These are phyloP conservation scores for Eudorina sp. DNA, from an alignment of 139 green algal species.

Conservation along the genomic window DNA sequence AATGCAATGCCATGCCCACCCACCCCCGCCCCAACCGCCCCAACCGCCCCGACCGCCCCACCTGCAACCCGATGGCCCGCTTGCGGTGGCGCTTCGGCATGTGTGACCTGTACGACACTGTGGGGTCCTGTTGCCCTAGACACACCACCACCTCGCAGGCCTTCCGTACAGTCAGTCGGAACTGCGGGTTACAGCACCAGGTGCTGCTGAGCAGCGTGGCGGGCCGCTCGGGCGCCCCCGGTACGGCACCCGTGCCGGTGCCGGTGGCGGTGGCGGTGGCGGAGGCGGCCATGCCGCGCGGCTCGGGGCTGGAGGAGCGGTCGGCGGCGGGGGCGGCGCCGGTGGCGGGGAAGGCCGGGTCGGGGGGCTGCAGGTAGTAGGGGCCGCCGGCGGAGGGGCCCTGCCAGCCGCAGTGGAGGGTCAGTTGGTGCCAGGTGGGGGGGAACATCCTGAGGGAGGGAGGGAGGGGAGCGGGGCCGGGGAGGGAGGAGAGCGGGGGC, in stretches of 20 bases:
- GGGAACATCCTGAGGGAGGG: conserved; percentile 57
- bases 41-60: too few relatives aligned
- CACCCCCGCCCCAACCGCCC: too few relatives aligned
- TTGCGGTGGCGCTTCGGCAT: conserved; percentile 56
- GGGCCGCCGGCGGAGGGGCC: conserved; percentile 65
- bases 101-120: conserved; percentile 49
- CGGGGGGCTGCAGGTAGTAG: conserved; percentile 28
- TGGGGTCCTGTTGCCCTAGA: conserved; percentile 68
- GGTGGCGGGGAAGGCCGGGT: not conserved
- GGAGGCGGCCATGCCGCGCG: too few relatives aligned
- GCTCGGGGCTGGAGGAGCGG: not conserved
- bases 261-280: not conserved
- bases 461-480: not conserved
- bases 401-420: conserved; percentile 73
- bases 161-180: conserved; percentile 55
- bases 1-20: too few relatives aligned
- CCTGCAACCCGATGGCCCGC: conserved; percentile 55
- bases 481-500: not conserved
- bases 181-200: conserved; percentile 76
- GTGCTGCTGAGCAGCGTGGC: conserved; percentile 42
- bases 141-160: conserved; percentile 63
- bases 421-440: conserved; percentile 72
- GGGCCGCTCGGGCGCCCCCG: not conserved
- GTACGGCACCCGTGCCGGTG: not conserved
- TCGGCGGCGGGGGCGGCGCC: not conserved